Base-by-base conservation (phyloP, 176 grass and related monocot species). In the Secale cereale region DNA sequence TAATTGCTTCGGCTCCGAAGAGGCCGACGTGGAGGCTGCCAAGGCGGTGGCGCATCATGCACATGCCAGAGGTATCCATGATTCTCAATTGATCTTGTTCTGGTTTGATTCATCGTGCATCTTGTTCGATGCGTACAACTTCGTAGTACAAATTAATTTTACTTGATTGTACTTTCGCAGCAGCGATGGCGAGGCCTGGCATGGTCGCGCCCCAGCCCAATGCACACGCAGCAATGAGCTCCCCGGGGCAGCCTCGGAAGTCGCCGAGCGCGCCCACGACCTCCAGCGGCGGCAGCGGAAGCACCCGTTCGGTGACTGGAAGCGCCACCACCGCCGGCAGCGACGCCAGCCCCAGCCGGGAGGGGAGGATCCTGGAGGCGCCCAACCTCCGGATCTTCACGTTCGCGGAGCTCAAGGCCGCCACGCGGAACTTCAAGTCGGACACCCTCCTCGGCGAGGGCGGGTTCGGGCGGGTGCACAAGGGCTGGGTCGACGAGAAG, bases 301-400 rank as follows among this genome's bases (percentile, higher is more conserved):
- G 36, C 63, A 57, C 10, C 77, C 70, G 72, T 12, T 52, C 91
- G 35, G 78, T 45, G 19, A 19, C 27, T 14, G 71, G 52, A 60
- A 78, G 29, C 48, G 1, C 5, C 46, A 50, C 46, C 5, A 50
- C 2, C 2, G 46, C 1, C 23, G 29, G 65, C 26, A 33, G 75
- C 50, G 85, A 39, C 20, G 29, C 40, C 11, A 12, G 14, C n/a
- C 41, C 45, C 4, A 76, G 73, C 45, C 1, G 13, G 26, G 90
- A 92, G 46, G 92, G 90, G 66, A 78, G 82, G 85, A 94, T 94
- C 57, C 86, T 94, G 66, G 87, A 94, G 74, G 85, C 41, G 36
- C 82, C 93, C n/a, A 94, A 94, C 83, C 74, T 92, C n/a, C 87
- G 90, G 37, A 84, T 92, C 69, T 92, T 92, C 85, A 86, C 90